Percentiles rank a stretch among this genome's conserved stretches.
Conservation (phyloP, 2,329 filamentous ascomycete species). For the Nigrospora oryzae region DNA sequence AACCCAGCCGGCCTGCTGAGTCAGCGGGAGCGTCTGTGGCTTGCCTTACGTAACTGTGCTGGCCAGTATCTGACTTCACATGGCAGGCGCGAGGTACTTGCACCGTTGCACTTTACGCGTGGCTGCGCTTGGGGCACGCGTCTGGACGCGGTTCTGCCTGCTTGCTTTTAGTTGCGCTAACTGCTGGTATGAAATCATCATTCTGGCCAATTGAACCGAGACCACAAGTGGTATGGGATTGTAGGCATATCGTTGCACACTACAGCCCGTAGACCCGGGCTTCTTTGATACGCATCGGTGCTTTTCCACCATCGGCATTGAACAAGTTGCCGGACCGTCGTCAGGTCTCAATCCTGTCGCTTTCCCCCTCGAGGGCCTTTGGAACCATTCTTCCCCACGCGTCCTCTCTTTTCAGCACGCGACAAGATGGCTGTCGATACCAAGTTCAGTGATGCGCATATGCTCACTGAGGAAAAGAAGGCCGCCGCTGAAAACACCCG, state of each 20-base stretch:
- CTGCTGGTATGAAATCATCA: conserved; percentile 16
- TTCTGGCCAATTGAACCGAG: not conserved
- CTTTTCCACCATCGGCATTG: too few species aligned
- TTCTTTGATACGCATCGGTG: too few species aligned
- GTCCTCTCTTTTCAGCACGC: conserved; percentile 11
- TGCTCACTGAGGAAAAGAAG: conserved; percentile 36
- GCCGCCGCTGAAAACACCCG: conserved; percentile 38
- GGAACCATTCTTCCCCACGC: conserved; percentile 6
- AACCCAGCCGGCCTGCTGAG: not conserved
- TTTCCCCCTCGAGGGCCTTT: not conserved
- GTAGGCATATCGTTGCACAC: too few species aligned
- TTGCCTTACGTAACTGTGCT: too few species aligned
- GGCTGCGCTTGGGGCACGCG: conserved; percentile 20
- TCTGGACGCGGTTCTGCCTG: conserved; percentile 6
- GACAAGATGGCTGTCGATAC: conserved; percentile 15
- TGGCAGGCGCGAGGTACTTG: too few species aligned
- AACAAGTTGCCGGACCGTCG: too few species aligned
- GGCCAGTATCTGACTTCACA: too few species aligned
- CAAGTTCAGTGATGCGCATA: conserved; percentile 19
- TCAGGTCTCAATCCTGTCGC: not conserved
- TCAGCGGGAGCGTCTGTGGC: conserved; percentile 1
- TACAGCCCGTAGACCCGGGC: too few species aligned
- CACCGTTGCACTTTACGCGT: conserved; percentile 22
- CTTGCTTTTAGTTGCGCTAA: conserved; percentile 16
- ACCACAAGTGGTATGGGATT: too few species aligned